A percentile compares a stretch with the other conserved stretches of the same genome.
phyloP scores from a whole-genome alignment of 257 asterid genomes.

The Solanum pimpinellifolium region DNA sequence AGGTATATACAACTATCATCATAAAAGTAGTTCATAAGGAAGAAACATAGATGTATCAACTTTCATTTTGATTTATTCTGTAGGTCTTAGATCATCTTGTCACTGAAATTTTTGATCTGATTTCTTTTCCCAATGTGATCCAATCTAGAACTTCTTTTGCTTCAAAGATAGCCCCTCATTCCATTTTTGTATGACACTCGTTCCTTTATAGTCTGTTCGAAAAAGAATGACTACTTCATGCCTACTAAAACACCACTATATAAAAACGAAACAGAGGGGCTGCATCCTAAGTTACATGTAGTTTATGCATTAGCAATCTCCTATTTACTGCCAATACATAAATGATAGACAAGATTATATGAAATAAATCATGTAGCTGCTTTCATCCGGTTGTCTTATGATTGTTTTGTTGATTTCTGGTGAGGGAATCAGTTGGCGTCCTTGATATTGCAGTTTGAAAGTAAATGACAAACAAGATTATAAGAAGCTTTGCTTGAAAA shows the following conservation, averaged over 20 bases:
- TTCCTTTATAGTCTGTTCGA: not conserved
- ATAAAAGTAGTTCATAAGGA: not conserved
- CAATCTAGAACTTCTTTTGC: not conserved
- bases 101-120: not conserved
- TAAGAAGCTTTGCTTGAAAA: slow-evolving; percentile 24
- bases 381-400: not conserved
- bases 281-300: not conserved
- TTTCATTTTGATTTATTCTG: not conserved
- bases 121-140: not conserved
- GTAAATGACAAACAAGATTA: slow-evolving; percentile 19
- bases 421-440: not conserved
- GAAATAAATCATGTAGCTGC: not conserved
- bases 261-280: not conserved
- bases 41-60: not conserved
- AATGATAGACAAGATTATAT: slow-evolving; percentile 30
- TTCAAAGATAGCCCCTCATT: not conserved
- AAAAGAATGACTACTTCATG: not conserved
- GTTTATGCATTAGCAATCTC: not conserved
- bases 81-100: not conserved
- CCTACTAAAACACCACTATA: not conserved
- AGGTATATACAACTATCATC: not conserved
- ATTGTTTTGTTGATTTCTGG: not conserved
- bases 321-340: not conserved
- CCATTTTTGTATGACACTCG: not conserved
- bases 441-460: not conserved